These are phyloP conservation scores for Talaromyces trachyspermus DNA, from an alignment of 495 filamentous ascomycete species.

Conservation along the genomic window DNA sequence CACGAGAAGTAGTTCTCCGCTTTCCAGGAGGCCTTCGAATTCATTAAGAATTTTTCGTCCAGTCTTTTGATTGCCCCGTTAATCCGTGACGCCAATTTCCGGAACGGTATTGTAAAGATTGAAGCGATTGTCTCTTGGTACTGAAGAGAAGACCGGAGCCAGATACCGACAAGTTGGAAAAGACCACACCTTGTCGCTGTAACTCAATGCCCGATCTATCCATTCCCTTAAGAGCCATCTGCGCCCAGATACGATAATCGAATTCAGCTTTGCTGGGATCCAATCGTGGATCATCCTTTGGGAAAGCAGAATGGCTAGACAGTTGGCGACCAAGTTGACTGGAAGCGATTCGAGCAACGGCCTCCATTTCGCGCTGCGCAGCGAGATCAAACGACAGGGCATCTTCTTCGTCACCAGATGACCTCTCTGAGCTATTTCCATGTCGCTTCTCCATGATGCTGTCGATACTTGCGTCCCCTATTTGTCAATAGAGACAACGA, in stretches of 20 bases:
- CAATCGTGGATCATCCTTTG: neutral
- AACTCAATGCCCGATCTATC: constrained; percentile 3
- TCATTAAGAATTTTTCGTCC: constrained; percentile 66
- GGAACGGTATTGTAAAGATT: constrained; percentile 1
- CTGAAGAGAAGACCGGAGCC: constrained; percentile 8
- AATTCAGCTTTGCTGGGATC: constrained; percentile 8
- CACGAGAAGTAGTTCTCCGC: constrained; percentile 76
- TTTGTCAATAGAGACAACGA: neutral
- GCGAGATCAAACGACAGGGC: neutral
- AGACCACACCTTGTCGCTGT: constrained; percentile 4
- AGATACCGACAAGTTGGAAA: constrained; percentile 4
- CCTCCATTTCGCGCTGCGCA: constrained; percentile 13
- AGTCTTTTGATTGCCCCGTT: constrained; percentile 21
- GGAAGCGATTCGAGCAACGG: constrained; percentile 22
- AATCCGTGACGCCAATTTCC: neutral
- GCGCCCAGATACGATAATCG: constrained; percentile 8
- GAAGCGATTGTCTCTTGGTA: constrained; percentile 9
- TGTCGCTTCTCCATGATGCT: neutral
- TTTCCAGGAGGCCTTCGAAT: constrained; percentile 65
- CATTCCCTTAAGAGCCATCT: constrained; percentile 1
- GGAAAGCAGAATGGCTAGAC: constrained; percentile 7
- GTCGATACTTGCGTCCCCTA: neutral
- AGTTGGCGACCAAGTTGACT: constrained; percentile 18
- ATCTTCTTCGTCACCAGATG: neutral
- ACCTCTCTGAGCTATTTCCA: neutral